These are phyloP conservation scores for Eragrostis nindensis DNA, from an alignment of 176 grass and related monocot species.

Conservation along the genomic window DNA sequence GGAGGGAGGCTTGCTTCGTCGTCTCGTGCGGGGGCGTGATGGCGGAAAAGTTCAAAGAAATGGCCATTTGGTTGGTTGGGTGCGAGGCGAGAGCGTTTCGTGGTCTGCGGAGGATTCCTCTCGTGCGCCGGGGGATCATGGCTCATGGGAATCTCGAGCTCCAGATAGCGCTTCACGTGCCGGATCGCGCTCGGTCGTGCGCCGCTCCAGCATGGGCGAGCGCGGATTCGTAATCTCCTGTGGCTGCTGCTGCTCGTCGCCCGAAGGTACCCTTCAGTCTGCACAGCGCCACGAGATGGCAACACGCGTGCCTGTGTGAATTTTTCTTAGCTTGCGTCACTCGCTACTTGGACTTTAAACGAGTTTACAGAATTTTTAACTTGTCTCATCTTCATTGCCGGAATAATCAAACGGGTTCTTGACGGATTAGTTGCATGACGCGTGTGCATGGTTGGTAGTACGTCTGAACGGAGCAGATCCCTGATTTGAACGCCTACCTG, in stretches of 20 bases:
- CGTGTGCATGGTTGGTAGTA: neutral
- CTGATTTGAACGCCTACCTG: too few relatives aligned
- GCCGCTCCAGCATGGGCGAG: neutral
- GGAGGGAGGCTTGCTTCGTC: too few relatives aligned
- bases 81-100: neutral
- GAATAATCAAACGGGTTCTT: neutral
- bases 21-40: neutral
- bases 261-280: neutral
- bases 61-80: neutral
- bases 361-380: neutral
- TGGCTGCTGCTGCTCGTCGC: neutral
- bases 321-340: neutral
- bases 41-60: slow-evolving; percentile 33
- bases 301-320: neutral
- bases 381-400: neutral
- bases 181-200: neutral
- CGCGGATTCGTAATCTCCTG: neutral
- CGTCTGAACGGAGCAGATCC: slow-evolving; percentile 4
- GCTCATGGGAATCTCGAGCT: slow-evolving; percentile 1
- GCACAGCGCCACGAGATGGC: neutral
- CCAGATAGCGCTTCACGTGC: slow-evolving; percentile 28
- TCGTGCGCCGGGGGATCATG: neutral
- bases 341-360: too few relatives aligned
- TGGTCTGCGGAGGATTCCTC: neutral
- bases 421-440: neutral